Conservation (phyloP, 2,329 filamentous ascomycete genomes). For the Grosmannia clavigera region DNA sequence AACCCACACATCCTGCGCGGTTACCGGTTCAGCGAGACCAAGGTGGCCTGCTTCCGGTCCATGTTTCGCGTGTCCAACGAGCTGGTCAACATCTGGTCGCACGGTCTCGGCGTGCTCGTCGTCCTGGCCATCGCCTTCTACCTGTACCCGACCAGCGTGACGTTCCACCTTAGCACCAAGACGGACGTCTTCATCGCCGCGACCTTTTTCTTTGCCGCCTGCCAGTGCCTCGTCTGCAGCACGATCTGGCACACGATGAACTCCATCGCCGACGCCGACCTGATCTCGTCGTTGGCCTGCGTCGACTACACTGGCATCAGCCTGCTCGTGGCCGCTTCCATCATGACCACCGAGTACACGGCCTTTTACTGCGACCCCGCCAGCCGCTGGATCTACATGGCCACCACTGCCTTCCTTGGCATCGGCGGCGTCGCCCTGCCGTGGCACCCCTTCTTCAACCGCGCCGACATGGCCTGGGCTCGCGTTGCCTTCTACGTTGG, state of each 20-base stretch:
- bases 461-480: conserved; percentile 80
- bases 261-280: conserved; percentile 76
- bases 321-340: conserved; percentile 84
- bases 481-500: conserved; percentile 86
- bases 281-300: conserved; percentile 91
- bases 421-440: conserved; percentile 81
- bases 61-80: conserved; percentile 84
- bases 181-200: conserved; percentile 83
- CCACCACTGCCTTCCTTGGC: conserved; percentile 67
- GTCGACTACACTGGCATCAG: conserved; percentile 98
- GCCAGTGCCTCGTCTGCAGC: conserved; percentile 88
- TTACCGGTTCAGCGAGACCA: conserved; percentile 88
- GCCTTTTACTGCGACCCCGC: conserved; percentile 95
- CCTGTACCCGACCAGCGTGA: conserved; percentile 80
- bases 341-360: conserved; percentile 97
- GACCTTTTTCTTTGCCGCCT: conserved; percentile 91
- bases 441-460: conserved; percentile 94
- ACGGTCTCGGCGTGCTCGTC: conserved; percentile 76
- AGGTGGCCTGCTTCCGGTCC: conserved; percentile 76
- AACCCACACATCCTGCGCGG: conserved; percentile 88
- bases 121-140: conserved; percentile 86
- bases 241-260: conserved; percentile 99
- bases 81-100: conserved; percentile 95
- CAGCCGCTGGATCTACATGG: conserved; percentile 78
- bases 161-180: conserved; percentile 78